phyloP scores from a whole-genome alignment of 495 filamentous ascomycete genomes.

The Trichodelitschia bisporula region DNA sequence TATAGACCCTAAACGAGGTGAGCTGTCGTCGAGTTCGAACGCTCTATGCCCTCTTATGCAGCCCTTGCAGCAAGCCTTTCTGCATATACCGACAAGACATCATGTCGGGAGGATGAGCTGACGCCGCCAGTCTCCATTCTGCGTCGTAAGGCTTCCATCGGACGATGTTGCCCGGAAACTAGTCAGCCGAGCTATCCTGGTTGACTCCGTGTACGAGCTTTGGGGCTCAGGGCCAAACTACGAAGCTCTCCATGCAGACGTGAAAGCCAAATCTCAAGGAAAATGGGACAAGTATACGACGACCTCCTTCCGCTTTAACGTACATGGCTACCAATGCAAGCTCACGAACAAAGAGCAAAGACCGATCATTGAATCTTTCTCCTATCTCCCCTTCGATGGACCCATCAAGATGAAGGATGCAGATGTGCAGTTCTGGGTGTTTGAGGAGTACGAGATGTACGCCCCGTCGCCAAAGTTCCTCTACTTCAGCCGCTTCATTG shows the following conservation, averaged over 20 bases:
- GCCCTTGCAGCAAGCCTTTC: too few species aligned
- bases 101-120: not conserved
- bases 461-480: constrained; percentile 29
- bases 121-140: constrained; percentile 54
- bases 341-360: constrained; percentile 31
- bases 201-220: constrained; percentile 61
- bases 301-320: constrained; percentile 50
- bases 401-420: constrained; percentile 47
- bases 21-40: constrained; percentile 1
- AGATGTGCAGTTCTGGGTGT: constrained; percentile 47
- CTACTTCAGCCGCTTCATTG: constrained; percentile 48
- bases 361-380: constrained; percentile 55
- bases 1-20: constrained; percentile 3
- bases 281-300: constrained; percentile 38
- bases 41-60: not conserved
- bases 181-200: constrained; percentile 51
- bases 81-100: constrained; percentile 1
- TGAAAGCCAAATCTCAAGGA: constrained; percentile 29
- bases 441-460: constrained; percentile 49
- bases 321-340: constrained; percentile 56
- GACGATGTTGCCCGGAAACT: constrained; percentile 37
- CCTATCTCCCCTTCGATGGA: constrained; percentile 52
- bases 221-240: constrained; percentile 57
- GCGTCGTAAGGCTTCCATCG: constrained; percentile 44
- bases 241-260: constrained; percentile 36